These are phyloP conservation scores for Penicillium longicatenatum DNA, from an alignment of 495 filamentous ascomycete species.

Conservation along the genomic window DNA sequence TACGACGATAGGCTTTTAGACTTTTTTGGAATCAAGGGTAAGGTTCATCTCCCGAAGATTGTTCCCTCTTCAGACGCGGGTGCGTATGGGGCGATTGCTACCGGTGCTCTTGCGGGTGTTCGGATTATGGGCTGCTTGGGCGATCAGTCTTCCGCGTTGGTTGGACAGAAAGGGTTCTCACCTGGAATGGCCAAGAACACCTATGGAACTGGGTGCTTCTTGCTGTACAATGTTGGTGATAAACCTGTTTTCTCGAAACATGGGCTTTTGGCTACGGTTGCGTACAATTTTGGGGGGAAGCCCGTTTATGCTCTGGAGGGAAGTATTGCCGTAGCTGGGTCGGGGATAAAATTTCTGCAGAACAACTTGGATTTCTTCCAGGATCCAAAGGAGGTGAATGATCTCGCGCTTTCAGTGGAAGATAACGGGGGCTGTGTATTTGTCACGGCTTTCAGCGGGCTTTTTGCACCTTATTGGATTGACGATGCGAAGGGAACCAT, in stretches of 20 bases:
- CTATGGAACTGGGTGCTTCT: constrained; percentile 94
- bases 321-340: constrained; percentile 89
- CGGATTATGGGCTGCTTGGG: constrained; percentile 86
- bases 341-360: constrained; percentile 85
- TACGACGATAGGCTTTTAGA: constrained; percentile 81
- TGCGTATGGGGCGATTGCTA: constrained; percentile 69
- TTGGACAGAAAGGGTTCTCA: constrained; percentile 88
- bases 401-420: constrained; percentile 75
- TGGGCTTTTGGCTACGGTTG: constrained; percentile 88
- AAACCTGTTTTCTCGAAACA: constrained; percentile 88
- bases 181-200: constrained; percentile 94
- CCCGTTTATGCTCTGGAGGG: constrained; percentile 92
- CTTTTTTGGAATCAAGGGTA: constrained; percentile 79
- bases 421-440: constrained; percentile 94
- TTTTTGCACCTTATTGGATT: constrained; percentile 98
- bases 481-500: constrained; percentile 93
- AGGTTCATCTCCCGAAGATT: constrained; percentile 76
- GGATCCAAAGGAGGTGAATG: constrained; percentile 73
- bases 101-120: constrained; percentile 65
- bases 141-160: constrained; percentile 90
- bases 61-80: constrained; percentile 78
- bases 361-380: constrained; percentile 83
- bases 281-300: constrained; percentile 68
- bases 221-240: constrained; percentile 89
- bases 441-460: constrained; percentile 92